Evolutionary conservation across 768 basidiomycete species (phyloP).

Genomic region (Sutorius australiensis): DNA sequence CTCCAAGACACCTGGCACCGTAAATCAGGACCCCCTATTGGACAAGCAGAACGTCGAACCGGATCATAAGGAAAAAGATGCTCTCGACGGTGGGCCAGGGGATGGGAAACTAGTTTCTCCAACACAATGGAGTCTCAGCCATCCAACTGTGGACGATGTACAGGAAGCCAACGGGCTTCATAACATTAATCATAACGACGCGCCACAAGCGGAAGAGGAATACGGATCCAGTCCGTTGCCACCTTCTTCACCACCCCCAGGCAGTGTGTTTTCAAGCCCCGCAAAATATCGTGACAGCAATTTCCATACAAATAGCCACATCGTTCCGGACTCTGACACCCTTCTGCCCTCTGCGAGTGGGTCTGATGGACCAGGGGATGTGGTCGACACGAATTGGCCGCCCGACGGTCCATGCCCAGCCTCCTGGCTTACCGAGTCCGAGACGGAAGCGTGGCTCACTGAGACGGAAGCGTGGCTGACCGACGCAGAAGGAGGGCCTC

Average conservation of each 20-base stretch:
- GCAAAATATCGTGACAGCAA: background rate
- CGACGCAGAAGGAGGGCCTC: constrained; percentile 38
- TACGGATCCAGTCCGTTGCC: constrained; percentile 48
- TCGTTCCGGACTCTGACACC: constrained; percentile 14
- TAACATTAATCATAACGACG: constrained; percentile 13
- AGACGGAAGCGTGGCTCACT: constrained; percentile 22
- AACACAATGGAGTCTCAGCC: constrained; percentile 13
- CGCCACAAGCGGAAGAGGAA: constrained; percentile 24
- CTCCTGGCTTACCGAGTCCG: constrained; percentile 16
- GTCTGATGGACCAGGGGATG: background rate
- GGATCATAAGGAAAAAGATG: constrained; percentile 24
- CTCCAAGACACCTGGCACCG: too few relatives aligned
- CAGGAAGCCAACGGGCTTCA: constrained; percentile 3
- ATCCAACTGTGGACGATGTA: background rate
- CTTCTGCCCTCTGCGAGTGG: constrained; percentile 7
- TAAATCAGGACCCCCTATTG: background rate
- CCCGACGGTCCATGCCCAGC: constrained; percentile 10
- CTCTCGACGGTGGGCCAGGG: constrained; percentile 34
- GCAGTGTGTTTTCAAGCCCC: constrained; percentile 43
- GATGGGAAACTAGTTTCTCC: constrained; percentile 39
- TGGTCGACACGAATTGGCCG: constrained; percentile 1
- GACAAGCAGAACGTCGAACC: constrained; percentile 8
- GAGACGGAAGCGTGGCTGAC: constrained; percentile 30
- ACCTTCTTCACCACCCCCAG: constrained; percentile 59
- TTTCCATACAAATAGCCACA: background rate